A percentile compares a stretch with the other conserved stretches of the same genome.
These are phyloP conservation scores for Takakia lepidozioides DNA, from an alignment of 225 moss, liverwort and hornwort genomes.

Conservation along the genomic window DNA sequence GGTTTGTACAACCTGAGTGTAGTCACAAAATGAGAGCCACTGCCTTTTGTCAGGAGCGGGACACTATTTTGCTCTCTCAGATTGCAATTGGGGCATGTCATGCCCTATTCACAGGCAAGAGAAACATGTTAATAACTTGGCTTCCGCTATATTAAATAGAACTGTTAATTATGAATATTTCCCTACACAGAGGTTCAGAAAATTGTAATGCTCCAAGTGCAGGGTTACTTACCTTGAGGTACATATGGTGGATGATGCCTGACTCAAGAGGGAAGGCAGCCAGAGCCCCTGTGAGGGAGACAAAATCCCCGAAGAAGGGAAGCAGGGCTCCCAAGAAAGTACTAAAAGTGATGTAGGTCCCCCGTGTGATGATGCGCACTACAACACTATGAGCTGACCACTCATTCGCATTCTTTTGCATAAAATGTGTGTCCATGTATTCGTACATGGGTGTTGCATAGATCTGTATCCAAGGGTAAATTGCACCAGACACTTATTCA, in stretches of 20 bases:
- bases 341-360: constrained; percentile 13
- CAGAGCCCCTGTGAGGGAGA: constrained; percentile 36
- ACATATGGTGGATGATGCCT: constrained; percentile 40
- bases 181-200: too few species aligned
- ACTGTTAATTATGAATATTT: too few species aligned
- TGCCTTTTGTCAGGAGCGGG: too few species aligned
- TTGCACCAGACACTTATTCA: too few species aligned
- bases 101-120: too few species aligned
- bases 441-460: constrained; percentile 34
- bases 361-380: constrained; percentile 28
- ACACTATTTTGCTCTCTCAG: too few species aligned
- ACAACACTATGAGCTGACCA: constrained; percentile 18
- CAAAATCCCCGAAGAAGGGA: constrained; percentile 42
- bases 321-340: constrained; percentile 37
- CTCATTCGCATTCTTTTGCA: constrained; percentile 10
- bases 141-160: too few species aligned
- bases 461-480: constrained; percentile 10
- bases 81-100: too few species aligned
- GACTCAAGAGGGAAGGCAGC: constrained; percentile 24
- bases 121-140: too few species aligned
- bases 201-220: too few species aligned
- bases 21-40: too few species aligned
- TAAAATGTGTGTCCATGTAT: constrained; percentile 30
- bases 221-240: constrained; percentile 51
- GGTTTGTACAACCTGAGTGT: too few species aligned